Evolutionary conservation across 768 basidiomycete genomes (phyloP).

Genomic region (Psilocybe tampanensis): DNA sequence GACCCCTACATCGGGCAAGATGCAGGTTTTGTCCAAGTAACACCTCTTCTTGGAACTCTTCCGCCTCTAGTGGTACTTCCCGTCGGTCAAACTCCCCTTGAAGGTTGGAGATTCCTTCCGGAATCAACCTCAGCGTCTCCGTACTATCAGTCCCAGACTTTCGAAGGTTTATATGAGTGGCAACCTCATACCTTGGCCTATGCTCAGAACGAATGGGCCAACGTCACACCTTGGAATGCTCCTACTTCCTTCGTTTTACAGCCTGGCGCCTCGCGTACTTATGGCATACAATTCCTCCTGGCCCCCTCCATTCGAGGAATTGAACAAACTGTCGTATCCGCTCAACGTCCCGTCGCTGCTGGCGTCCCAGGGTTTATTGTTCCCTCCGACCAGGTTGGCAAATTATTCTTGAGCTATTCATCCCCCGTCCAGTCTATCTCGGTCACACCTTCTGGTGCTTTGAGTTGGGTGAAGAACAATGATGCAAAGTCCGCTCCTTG

Average conservation of each 20-base stretch:
- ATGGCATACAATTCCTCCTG: constrained; percentile 54
- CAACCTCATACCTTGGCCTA: constrained; percentile 60
- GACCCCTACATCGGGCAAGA: constrained; percentile 62
- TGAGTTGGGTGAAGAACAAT: constrained; percentile 45
- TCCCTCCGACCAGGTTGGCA: constrained; percentile 48
- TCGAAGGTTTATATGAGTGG: constrained; percentile 63
- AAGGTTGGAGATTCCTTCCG: constrained; percentile 60
- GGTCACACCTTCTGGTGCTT: constrained; percentile 47
- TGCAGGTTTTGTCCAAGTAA: constrained; percentile 54
- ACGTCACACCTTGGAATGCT: constrained; percentile 55
- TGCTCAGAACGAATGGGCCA: constrained; percentile 56
- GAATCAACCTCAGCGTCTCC: constrained; percentile 47
- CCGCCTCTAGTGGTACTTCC: constrained; percentile 53
- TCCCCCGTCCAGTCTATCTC: constrained; percentile 42
- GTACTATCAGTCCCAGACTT: constrained; percentile 60
- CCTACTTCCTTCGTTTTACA: constrained; percentile 49
- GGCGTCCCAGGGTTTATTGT: constrained; percentile 58
- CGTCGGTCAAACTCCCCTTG: constrained; percentile 48
- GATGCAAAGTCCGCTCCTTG: constrained; percentile 44
- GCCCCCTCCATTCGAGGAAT: constrained; percentile 52
- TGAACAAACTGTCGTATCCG: constrained; percentile 43
- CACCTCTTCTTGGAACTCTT: constrained; percentile 55
- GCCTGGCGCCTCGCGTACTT: constrained; percentile 50
- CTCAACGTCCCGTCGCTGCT: constrained; percentile 48
- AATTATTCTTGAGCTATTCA: constrained; percentile 51